phyloP scores from a whole-genome alignment of 78 protist genomes.

The Creolimax fragrantissima region DNA sequence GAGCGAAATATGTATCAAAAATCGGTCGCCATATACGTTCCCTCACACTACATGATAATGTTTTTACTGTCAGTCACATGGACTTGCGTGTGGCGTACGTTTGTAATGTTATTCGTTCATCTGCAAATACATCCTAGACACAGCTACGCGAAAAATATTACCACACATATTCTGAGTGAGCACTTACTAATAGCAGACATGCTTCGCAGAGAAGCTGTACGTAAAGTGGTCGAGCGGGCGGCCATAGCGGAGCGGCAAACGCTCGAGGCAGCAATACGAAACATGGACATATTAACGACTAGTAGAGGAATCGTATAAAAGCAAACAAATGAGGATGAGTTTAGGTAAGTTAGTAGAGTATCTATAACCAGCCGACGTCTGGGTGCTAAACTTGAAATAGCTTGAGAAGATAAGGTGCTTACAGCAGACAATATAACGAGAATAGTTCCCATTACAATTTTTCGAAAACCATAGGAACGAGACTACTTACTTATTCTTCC shows the following conservation, averaged over 20 bases:
- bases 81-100: background rate
- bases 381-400: too few relatives aligned
- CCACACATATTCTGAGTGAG: background rate
- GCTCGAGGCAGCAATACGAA: background rate
- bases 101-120: too few relatives aligned
- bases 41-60: background rate
- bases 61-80: background rate
- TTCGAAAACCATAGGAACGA: too few relatives aligned
- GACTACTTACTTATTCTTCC: too few relatives aligned
- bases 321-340: too few relatives aligned
- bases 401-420: too few relatives aligned
- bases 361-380: too few relatives aligned
- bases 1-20: background rate
- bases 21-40: background rate
- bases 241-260: background rate
- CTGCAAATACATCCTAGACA: background rate
- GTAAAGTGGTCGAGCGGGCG: background rate
- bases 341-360: too few relatives aligned
- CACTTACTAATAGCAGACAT: background rate
- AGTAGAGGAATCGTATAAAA: too few relatives aligned
- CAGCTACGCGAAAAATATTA: background rate
- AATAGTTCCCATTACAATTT: too few relatives aligned
- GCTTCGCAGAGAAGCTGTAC: background rate
- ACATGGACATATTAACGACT: background rate
- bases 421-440: too few relatives aligned